Conservation (phyloP, 768 basidiomycete genomes). For the Lactarius akahatsu region DNA sequence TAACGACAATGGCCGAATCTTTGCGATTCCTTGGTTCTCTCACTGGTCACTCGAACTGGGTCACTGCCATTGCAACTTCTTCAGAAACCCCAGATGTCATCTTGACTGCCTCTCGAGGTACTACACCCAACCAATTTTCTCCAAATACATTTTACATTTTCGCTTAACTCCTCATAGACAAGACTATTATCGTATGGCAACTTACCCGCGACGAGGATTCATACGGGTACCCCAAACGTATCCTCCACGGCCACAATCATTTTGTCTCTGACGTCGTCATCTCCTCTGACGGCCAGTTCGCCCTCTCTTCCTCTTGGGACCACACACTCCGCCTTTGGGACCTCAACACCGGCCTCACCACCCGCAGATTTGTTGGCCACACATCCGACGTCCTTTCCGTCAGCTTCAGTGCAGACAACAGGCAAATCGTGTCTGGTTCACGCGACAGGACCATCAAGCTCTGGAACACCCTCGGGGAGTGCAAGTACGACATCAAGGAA, state of each 20-base stretch:
- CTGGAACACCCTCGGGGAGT: conserved; percentile 99
- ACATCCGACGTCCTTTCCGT: conserved; percentile 97
- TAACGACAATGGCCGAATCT: conserved; percentile 28
- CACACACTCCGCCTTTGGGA: conserved; percentile 99
- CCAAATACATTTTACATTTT: background rate
- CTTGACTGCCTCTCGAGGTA: conserved; percentile 96
- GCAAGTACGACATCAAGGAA: conserved; percentile 99
- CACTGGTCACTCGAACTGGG: conserved; percentile 94
- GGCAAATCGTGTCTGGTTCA: conserved; percentile 98
- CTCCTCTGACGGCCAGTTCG: conserved; percentile 99
- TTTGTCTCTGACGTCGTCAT: conserved; percentile 99
- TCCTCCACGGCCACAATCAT: conserved; percentile 98
- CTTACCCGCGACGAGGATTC: conserved; percentile 88
- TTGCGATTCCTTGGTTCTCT: conserved; percentile 69
- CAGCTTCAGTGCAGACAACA: conserved; percentile 99
- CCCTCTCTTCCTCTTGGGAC: conserved; percentile 99
- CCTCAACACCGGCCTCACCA: conserved; percentile 94
- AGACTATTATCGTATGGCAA: conserved; percentile 99
- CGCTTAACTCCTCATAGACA: conserved; percentile 60
- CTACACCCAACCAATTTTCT: conserved; percentile 15
- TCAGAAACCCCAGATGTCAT: conserved; percentile 99
- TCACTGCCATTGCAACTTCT: conserved; percentile 97
- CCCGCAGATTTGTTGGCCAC: conserved; percentile 97
- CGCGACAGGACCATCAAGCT: conserved; percentile 98
- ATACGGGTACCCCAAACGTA: conserved; percentile 96